Evolutionary conservation across 2,329 filamentous ascomycete genomes (phyloP), one percentile per base, ranked within the genome.

Genomic region (Ophiosphaerella herpotricha): DNA sequence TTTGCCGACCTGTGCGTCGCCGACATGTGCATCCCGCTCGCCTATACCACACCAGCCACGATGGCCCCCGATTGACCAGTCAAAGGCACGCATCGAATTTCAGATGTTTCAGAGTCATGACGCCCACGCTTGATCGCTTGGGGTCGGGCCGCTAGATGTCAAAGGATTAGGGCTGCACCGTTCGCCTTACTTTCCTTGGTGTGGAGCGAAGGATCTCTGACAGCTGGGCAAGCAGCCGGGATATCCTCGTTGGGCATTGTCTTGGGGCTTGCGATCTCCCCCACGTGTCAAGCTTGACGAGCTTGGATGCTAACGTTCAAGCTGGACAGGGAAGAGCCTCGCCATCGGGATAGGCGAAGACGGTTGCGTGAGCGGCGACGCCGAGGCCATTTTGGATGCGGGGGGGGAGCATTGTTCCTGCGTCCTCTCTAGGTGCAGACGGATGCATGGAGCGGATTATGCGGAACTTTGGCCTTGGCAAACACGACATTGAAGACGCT

Each of bases 61-160:
- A 29, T 29, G 6, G 7, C 6, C 26, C 26, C 34, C 13, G 14
- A 9, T n/a, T n/a, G 14, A 36, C 5, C n/a, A 14, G 34, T 9
- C 34, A 16, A 14, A 9, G 21, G 4, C 34, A 36, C 14, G 34
- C 18, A 21, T 18, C 18, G n/a, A 36, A n/a, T 44, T 26, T 5
- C 31, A 45, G n/a, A 46, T 44, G 49, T 48, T 50, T 46, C 46
- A 53, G 36, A 26, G 33, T 24, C 18, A 29, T 7, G 12, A 36
- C 36, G 23, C 38, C 39, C 39, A 50, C 34, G 43, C 49, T 39
- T 50, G 39, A 44, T 32, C 38, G 5, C 24, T 47, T 53, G 46
- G 48, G 52, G 37, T 53, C 50, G 52, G 47, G 50, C 55, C 55
- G 55, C 26, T 24, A 43, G 23, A 16, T 35, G 16, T 41, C 46